Evolutionary conservation across 1,284 basidiomycete genomes (phyloP), one percentile per base, ranked within the genome.

Genomic region (Naganishia cerealis): DNA sequence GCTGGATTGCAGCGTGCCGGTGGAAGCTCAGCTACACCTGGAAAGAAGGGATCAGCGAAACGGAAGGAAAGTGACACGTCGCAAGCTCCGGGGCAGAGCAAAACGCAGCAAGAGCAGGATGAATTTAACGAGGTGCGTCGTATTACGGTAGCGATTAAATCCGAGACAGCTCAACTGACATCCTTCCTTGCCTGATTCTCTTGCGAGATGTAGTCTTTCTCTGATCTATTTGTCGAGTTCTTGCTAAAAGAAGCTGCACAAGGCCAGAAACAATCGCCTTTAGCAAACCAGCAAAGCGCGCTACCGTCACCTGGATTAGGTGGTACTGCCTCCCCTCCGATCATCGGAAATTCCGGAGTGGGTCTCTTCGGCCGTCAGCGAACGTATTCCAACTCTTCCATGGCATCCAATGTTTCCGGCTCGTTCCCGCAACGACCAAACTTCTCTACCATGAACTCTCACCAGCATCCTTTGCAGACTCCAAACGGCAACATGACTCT

Each of bases 211-310:
- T 73, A 95, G 91, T 93, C 91, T 0, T 96, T 96, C 82, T 93
- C 91, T 53, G 90, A 92, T 65, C 85, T 95, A 15, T 97, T 92
- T 87, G 93, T 97, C 61, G 94, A 97, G 80, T 97, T 94, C 77
- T 85, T 97, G 2, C 87, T 96, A 72, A 94, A 92, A 50, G 92
- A 95, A 82, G 88, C 92, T 0, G 85, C 86, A 3, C 80, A 81
- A 69, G 79, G 79, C 10, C 76, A 79, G 68, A 57, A 38, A 40
- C 56, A 55, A 16, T 42, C 56, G 10, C 39, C 56, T 13, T 26
- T 50, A 4, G 10, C 61, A 16, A 54, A 50, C 5, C 33, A 21
- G 13, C 46, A 50, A 24, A 50, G 46, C 46, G 46, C 46, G 13
- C 21, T 50, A 3, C 59, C 46, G 46, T 62, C 59, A 16, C 59